Evolutionary conservation across 257 asterid species (phyloP), one percentile per base, ranked within the genome.

Genomic region (Striga asiatica): DNA sequence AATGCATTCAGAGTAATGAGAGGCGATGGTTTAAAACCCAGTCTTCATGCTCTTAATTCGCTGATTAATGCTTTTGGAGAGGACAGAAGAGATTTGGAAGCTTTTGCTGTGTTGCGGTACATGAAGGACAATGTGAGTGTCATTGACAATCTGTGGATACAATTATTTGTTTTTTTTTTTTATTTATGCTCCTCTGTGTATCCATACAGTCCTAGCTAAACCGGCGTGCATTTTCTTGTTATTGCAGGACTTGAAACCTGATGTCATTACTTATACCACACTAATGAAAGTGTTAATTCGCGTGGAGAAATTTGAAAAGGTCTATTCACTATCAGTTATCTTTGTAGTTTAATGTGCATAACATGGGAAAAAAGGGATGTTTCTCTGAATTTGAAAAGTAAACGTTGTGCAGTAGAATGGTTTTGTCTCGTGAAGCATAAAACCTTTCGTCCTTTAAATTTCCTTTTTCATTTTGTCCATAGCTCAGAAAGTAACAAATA

Each of bases 271-370:
- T 12, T 87, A 87, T 75, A 91, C 98, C 62, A 91, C 98, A 16
- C 94, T 91, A 64, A 91, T 91, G 96, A 91, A 91, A 78, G 75
- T 85, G n/a, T 66, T 91, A 61, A 70, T 91, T 60, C 96, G 95
- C 9, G 94, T 79, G 29, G 96, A 91, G 85, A 87, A 82, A 55
- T 91, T 74, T 28, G 94, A 84, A 35, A 78, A 79, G 98, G 98
- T 86, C 56, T 24, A 2, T 25, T 39, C 42, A 35, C 42, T 10
- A 1, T 35, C 4, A 14, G 42, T 35, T 3, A 2, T 34, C 41
- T 35, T 35, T 6, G 10, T 35, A 35, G n/a, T 35, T 9, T 14
- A n/a, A 41, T 41, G 16, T 14, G 6, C 6, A 5, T 41, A 41
- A 21, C 6, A 10, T 21, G 5, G 13, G 47, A 13, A 41, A 6